A percentile compares a stretch with the other conserved stretches of the same genome.
Evolutionary conservation across 768 basidiomycete genomes (phyloP).

Genomic region (Boletellus ananiceps): DNA sequence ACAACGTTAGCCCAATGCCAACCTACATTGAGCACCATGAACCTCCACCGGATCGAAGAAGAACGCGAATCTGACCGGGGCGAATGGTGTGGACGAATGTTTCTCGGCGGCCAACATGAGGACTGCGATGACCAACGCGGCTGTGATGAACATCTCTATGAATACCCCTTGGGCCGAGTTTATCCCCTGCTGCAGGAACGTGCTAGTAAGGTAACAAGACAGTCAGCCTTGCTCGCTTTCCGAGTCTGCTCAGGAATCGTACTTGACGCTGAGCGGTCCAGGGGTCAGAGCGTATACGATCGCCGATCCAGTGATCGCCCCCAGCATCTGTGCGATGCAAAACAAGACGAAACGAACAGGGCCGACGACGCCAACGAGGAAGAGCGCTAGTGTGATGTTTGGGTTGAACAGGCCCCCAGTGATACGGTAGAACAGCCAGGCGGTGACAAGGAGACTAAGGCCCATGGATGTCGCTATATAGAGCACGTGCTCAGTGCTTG

Average conservation of each 20-base stretch:
- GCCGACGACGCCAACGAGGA: conserved; percentile 50
- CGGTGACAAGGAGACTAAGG: conserved; percentile 55
- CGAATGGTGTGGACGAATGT: conserved; percentile 60
- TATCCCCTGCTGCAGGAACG: conserved; percentile 40
- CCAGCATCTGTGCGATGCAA: conserved; percentile 56
- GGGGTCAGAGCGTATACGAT: conserved; percentile 53
- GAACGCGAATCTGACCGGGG: conserved; percentile 42
- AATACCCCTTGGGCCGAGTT: conserved; percentile 58
- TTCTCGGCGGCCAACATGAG: conserved; percentile 73
- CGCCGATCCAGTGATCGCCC: conserved; percentile 56
- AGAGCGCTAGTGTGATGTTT: conserved; percentile 54
- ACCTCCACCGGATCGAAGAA: not conserved
- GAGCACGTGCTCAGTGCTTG: conserved; percentile 40
- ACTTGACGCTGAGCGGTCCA: conserved; percentile 54
- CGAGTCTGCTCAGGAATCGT: conserved; percentile 9
- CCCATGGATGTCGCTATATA: conserved; percentile 62
- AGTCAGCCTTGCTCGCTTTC: not conserved
- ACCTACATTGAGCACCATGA: conserved; percentile 33
- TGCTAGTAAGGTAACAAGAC: conserved; percentile 33
- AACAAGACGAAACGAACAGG: conserved; percentile 57
- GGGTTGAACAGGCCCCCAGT: conserved; percentile 69
- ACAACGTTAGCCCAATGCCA: conserved; percentile 63
- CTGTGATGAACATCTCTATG: conserved; percentile 69
- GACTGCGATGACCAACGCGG: conserved; percentile 55
- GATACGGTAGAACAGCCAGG: conserved; percentile 63